phyloP scores from a whole-genome alignment of 1,139 yeast species.

The Hemisphaericaspora xylanilytica region DNA sequence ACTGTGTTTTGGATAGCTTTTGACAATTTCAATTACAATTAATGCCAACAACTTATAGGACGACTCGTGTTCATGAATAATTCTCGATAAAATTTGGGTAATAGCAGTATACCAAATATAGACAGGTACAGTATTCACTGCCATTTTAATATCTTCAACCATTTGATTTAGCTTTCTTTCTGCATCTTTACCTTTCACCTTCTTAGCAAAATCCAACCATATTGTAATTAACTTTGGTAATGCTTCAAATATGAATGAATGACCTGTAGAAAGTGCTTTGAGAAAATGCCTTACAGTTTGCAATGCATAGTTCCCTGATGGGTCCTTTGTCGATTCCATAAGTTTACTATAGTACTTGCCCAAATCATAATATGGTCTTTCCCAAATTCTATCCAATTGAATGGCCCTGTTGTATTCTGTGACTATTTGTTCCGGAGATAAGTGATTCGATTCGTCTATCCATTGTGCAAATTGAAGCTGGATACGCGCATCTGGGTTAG shows the following conservation, averaged over 20 bases:
- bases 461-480: conserved; percentile 83
- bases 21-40: conserved; percentile 56
- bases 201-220: conserved; percentile 82
- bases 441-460: conserved; percentile 85
- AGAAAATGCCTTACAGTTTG: conserved; percentile 65
- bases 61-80: conserved; percentile 58
- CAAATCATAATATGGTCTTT: conserved; percentile 73
- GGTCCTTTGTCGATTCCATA: conserved; percentile 56
- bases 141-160: conserved; percentile 51
- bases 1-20: conserved; percentile 75
- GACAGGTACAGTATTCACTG: conserved; percentile 49
- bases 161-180: conserved; percentile 44
- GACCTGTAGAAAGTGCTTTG: conserved; percentile 66
- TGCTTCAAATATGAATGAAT: conserved; percentile 74
- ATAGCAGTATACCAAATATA: conserved; percentile 82
- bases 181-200: conserved; percentile 27
- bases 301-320: conserved; percentile 63
- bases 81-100: conserved; percentile 81
- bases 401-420: conserved; percentile 65
- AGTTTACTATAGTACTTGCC: conserved; percentile 80
- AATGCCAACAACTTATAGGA: conserved; percentile 57
- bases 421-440: conserved; percentile 71
- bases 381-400: conserved; percentile 62
- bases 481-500: conserved; percentile 42
- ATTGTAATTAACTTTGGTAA: conserved; percentile 85